Evolutionary conservation across 2,329 filamentous ascomycete genomes (phyloP), one percentile per base, ranked within the genome.

Genomic region (Didymella pinodella): DNA sequence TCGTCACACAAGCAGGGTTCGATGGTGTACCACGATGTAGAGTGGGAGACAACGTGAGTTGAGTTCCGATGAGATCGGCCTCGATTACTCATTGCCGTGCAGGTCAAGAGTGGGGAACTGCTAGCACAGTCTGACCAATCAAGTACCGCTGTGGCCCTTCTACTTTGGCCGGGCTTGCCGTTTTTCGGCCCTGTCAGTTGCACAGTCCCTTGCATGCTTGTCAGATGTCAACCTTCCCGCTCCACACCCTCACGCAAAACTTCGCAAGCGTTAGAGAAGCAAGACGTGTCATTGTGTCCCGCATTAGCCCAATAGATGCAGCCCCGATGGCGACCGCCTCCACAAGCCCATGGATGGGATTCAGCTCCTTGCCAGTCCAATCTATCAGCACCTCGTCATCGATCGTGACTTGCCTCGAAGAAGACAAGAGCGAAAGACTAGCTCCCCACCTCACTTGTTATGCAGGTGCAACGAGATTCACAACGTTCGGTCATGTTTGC

Each of bases 131-230:
- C 31, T n/a, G 11, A 6, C 38, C 44, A 48, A 18, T 53, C 31
- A 29, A n/a, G 4, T 28, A 22, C 20, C 31, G 31, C 40, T 12
- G 4, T 31, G 4, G 2, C n/a, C 22, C 36, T 46, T 44, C 12
- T 18, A 16, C 50, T 34, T n/a, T 45, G 18, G 45, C 28, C 22
- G 7, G 14, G 26, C 29, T 28, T 11, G 44, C 28, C 20, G 12
- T 36, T 41, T 12, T n/a, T 22, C 16, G 8, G 36, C 32, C 16
- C 16, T 29, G n/a, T 34, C 36, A 54, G 26, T 43, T 29, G 36
- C 45, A 40, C 18, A 20, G 44, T 43, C 36, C 48, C 34, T 57
- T 57, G 54, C 54, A 43, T 57, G 25, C 43, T 47, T 52, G 34
- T 48, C 54, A 50, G 11, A 36, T 50, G 29, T 48, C 51, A 48